Base-by-base conservation (phyloP, 2,329 filamentous ascomycete species). In the Ceratocystis smalleyi region DNA sequence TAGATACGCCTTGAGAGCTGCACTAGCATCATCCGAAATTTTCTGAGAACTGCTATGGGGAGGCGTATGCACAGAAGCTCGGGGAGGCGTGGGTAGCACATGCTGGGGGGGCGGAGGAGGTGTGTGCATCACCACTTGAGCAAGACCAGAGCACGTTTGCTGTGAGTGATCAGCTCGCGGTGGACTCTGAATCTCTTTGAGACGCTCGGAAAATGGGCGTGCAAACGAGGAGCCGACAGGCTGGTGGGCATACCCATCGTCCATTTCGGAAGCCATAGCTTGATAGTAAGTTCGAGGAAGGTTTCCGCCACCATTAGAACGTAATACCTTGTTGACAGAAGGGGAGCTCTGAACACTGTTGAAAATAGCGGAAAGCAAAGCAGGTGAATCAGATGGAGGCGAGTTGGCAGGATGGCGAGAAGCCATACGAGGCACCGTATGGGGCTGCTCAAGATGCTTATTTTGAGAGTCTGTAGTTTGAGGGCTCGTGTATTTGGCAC, bases 1-100 rank as follows among this genome's bases (percentile, higher is more conserved):
- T 0, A 84, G 71, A 69, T 81, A 83, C 57, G 76, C 78, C 71
- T 84, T 85, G 27, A 84, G 71, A 59, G 80, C 80, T 67, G 83
- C 80, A 4, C 74, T 70, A 22, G 73, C 70, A 64, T 76, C 73
- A 35, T 71, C 71, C 24, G 67, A 67, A n/a, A 65, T 65, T 24
- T 64, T 27, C 4, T 24, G 55, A 30, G 35, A 17, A 15, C 35
- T 10, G 10, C 19, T 45, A 40, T 45, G 54, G 17, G 64, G 64
- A 63, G 61, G 61, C 43, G 64, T 66, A 4, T 66, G 64, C 17
- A 66, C 12, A 35, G 45, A 35, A 19, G 51, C 62, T 24, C 62
- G 40, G 12, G 55, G 45, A 22, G 55, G 64, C 24, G 57, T 66
- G 45, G 61, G 61, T 55, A 66, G 54, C n/a, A 59, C 22, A 15